These are phyloP conservation scores for Apiotrichum domesticum DNA, from an alignment of 1,284 basidiomycete species.

Conservation along the genomic window DNA sequence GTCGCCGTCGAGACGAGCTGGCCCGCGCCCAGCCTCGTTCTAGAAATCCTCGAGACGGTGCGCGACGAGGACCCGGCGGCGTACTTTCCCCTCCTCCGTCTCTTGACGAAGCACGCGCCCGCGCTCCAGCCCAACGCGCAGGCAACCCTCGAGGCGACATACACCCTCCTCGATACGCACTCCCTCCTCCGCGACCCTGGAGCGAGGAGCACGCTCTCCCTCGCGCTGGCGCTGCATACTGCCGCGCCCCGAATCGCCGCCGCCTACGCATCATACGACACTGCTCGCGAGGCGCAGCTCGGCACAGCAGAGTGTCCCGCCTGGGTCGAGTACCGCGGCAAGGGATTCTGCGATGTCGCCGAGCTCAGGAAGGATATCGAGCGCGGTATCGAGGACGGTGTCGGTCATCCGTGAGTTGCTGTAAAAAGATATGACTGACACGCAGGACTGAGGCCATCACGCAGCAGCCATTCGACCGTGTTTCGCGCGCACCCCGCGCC, in stretches of 20 bases:
- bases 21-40: constrained; percentile 63
- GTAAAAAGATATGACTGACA: too few relatives aligned
- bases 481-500: constrained; percentile 51
- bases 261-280: constrained; percentile 35
- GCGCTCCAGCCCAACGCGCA: constrained; percentile 17
- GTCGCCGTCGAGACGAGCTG: constrained; percentile 75
- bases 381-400: constrained; percentile 48
- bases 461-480: constrained; percentile 63
- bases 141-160: constrained; percentile 24
- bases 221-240: constrained; percentile 37
- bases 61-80: constrained; percentile 59
- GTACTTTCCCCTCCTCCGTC: constrained; percentile 65
- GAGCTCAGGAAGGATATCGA: constrained; percentile 57
- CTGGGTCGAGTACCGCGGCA: constrained; percentile 85
- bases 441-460: too few relatives aligned
- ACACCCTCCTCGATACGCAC: constrained; percentile 25
- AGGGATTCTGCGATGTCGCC: constrained; percentile 65
- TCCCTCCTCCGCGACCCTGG: constrained; percentile 26
- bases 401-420: too few relatives aligned
- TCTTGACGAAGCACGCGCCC: constrained; percentile 52
- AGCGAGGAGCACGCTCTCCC: constrained; percentile 49
- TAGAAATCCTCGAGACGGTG: constrained; percentile 69
- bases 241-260: constrained; percentile 41
- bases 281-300: constrained; percentile 53
- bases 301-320: constrained; percentile 57